Evolutionary conservation across 1,284 basidiomycete species (phyloP).

Genomic region (Cutaneotrichosporon cavernicola): DNA sequence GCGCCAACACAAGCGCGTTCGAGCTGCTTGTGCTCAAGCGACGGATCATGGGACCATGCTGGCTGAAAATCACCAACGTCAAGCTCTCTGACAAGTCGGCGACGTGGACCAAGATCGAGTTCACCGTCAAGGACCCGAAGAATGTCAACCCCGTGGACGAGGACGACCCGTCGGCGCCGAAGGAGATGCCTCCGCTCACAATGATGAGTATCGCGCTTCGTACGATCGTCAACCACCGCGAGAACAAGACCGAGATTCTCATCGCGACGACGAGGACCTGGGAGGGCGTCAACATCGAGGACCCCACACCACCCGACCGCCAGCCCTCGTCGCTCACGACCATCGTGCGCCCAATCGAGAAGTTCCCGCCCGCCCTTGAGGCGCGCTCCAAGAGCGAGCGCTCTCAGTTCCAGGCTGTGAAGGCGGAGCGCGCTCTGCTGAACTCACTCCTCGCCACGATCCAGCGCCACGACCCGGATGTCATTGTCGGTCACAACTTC

Average conservation of each 20-base stretch:
- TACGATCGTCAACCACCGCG: conserved; percentile 91
- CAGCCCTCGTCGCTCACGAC: conserved; percentile 81
- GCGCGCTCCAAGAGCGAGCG: conserved; percentile 63
- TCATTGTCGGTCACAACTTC: conserved; percentile 94
- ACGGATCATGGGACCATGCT: conserved; percentile 98
- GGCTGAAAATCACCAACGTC: conserved; percentile 80
- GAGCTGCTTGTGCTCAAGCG: conserved; percentile 93
- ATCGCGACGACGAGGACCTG: conserved; percentile 81
- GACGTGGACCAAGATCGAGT: conserved; percentile 95
- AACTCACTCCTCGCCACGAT: conserved; percentile 79
- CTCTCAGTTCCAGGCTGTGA: conserved; percentile 72
- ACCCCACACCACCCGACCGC: conserved; percentile 81
- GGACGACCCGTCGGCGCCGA: conserved; percentile 68
- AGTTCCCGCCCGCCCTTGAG: conserved; percentile 85
- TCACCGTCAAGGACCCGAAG: conserved; percentile 80
- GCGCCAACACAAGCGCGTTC: conserved; percentile 90
- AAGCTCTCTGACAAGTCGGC: conserved; percentile 72
- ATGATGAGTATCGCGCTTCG: conserved; percentile 84
- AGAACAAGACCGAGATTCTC: conserved; percentile 91
- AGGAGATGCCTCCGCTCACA: conserved; percentile 83
- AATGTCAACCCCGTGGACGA: conserved; percentile 81
- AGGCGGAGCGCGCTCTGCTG: conserved; percentile 81
- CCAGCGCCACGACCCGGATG: conserved; percentile 86
- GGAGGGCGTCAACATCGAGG: conserved; percentile 84
- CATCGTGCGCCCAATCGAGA: conserved; percentile 84